Percentiles rank a stretch among this genome's conserved stretches.
Conservation (phyloP, 1,284 basidiomycete species). For the Mycosarcoma mackinlayi region DNA sequence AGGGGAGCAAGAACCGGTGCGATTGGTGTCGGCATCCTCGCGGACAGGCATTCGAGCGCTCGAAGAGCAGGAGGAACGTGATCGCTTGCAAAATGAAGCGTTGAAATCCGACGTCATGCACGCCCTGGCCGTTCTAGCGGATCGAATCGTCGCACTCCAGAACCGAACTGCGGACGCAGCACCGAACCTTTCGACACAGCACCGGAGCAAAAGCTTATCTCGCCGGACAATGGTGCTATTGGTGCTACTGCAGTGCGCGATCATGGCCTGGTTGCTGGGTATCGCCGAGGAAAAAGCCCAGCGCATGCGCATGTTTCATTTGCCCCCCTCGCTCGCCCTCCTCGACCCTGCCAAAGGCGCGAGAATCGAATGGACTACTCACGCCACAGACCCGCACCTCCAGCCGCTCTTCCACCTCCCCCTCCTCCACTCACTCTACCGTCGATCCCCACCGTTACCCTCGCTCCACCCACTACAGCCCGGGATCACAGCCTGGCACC, state of each 20-base stretch:
- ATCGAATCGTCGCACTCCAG: constrained; percentile 18
- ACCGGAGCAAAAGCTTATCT: neutral
- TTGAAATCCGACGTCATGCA: constrained; percentile 19
- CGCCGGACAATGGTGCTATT: neutral
- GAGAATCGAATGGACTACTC: constrained; percentile 21
- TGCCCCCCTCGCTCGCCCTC: neutral
- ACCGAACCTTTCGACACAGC: too few relatives aligned
- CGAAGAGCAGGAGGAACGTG: constrained; percentile 3
- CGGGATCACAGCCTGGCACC: neutral
- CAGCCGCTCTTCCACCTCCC: constrained; percentile 24
- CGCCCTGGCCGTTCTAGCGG: constrained; percentile 21
- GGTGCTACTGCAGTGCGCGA: constrained; percentile 11
- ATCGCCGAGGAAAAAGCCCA: constrained; percentile 28
- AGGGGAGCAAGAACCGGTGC: neutral
- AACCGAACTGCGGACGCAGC: too few relatives aligned
- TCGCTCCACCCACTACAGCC: constrained; percentile 2
- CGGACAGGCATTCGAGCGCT: neutral
- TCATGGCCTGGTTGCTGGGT: constrained; percentile 19
- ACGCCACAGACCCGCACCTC: constrained; percentile 11
- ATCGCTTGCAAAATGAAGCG: constrained; percentile 8
- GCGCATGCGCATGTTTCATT: constrained; percentile 23
- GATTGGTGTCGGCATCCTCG: neutral
- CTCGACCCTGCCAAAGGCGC: neutral
- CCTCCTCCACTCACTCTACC: constrained; percentile 4
- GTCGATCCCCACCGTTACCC: constrained; percentile 14